Evolutionary conservation across 176 grass and related monocot species (phyloP), one percentile per base, ranked within the genome.

Genomic region (Zoysia japonica): DNA sequence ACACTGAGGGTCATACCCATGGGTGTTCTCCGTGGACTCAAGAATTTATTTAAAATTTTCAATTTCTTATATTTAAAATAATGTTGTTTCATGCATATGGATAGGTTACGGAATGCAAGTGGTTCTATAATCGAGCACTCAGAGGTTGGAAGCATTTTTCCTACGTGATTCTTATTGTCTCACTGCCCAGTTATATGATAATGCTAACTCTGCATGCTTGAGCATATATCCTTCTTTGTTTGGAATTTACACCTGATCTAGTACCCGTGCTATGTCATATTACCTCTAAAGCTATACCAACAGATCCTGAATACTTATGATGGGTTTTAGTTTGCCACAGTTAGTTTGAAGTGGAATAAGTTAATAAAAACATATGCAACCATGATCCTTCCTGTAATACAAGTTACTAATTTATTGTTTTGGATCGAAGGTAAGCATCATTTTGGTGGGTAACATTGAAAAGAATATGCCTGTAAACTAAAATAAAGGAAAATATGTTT

Each of bases 61-160:
- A 28, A 28, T 28, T 28, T 28, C 28, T 28, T 28, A 28, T 86
- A 28, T 71, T 13, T 0, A 49, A 19, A 51, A 61, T 51, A 3
- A 45, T 73, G 17, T 16, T 71, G 68, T 28, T 63, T 19, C 19
- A 72, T 87, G 66, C 13, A 61, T 71, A 81, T 88, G 83, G 15
- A n/a, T 76, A 97, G 95, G 85, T 87, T 97, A 80, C 15, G 83
- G 61, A 55, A 92, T 90, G 74, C 72, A 54, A 81, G 79, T 43
- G 87, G 95, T 51, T 63, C 79, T 75, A 54, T 94, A 70, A 90
- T 97, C 38, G 70, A 87, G 78, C 61, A 97, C 71, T 85, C 87
- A 19, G 87, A 94, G 92, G 95, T 93, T 55, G 88, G 71, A 9
- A 39, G 9, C 44, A 65, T 75, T 84, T 80, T 53, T 3, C 41